phyloP scores from a whole-genome alignment of 768 basidiomycete genomes.

The Boletus reticulatus region DNA sequence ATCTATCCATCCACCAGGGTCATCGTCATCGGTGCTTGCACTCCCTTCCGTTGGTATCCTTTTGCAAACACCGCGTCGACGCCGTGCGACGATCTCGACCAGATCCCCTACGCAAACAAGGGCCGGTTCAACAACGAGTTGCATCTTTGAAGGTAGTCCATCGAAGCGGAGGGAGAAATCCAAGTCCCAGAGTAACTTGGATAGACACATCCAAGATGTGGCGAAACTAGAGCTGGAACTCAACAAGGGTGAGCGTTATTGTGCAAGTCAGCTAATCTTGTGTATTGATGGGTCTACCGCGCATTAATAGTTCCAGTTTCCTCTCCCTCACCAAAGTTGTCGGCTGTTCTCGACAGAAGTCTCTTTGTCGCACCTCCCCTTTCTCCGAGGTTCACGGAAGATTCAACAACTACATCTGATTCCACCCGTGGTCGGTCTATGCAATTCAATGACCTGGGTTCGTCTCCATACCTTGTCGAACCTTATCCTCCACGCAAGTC shows the following conservation, averaged over 20 bases:
- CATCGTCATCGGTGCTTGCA: constrained; percentile 20
- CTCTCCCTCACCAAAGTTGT: constrained; percentile 51
- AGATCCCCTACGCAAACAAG: constrained; percentile 49
- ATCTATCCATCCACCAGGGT: constrained; percentile 16
- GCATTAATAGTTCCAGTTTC: constrained; percentile 32
- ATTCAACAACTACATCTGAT: constrained; percentile 30
- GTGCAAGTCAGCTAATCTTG: background rate
- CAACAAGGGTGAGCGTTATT: constrained; percentile 48
- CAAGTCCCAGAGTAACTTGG: constrained; percentile 61
- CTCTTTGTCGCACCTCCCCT: constrained; percentile 61
- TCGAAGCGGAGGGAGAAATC: constrained; percentile 67
- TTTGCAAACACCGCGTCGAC: constrained; percentile 36
- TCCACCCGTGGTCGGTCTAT: constrained; percentile 7
- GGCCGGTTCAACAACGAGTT: constrained; percentile 20
- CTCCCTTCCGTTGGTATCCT: constrained; percentile 18
- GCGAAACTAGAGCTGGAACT: constrained; percentile 64
- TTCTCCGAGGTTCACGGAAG: constrained; percentile 36
- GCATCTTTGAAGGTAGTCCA: constrained; percentile 48
- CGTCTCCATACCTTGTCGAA: constrained; percentile 62
- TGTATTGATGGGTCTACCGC: constrained; percentile 2
- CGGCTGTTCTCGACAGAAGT: constrained; percentile 64
- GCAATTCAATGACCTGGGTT: constrained; percentile 46
- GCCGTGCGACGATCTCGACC: constrained; percentile 68
- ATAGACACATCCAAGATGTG: constrained; percentile 66
- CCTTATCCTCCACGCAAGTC: constrained; percentile 56